These are phyloP conservation scores for Aspergillus sp. DNA, from an alignment of 2,329 filamentous ascomycete species.

Conservation along the genomic window DNA sequence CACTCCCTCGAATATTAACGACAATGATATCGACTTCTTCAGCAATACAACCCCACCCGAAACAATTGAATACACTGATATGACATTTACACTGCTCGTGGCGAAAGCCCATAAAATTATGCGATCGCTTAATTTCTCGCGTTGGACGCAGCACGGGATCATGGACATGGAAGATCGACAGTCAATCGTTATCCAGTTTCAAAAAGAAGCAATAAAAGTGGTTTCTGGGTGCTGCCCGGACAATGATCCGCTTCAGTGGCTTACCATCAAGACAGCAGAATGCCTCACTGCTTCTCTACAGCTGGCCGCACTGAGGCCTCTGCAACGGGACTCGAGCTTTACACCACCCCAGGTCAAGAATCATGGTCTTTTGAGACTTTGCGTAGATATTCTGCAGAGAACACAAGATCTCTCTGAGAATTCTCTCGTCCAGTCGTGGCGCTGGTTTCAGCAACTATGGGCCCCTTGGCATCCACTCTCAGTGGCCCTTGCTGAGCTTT, in stretches of 20 bases:
- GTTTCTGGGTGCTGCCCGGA: constrained; percentile 22
- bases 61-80: constrained; percentile 28
- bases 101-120: constrained; percentile 22
- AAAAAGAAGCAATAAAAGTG: constrained; percentile 19
- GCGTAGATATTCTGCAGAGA: constrained; percentile 23
- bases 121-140: constrained; percentile 25
- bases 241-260: constrained; percentile 25
- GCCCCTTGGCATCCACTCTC: constrained; percentile 35
- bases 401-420: constrained; percentile 21
- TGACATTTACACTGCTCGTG: constrained; percentile 25
- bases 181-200: constrained; percentile 27
- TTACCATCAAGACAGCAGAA: constrained; percentile 18
- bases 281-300: constrained; percentile 27
- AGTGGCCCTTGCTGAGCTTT: constrained; percentile 33
- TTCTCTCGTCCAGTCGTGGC: constrained; percentile 21
- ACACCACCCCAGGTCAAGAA: constrained; percentile 24
- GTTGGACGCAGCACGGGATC: constrained; percentile 22
- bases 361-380: constrained; percentile 24
- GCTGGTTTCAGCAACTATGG: constrained; percentile 29
- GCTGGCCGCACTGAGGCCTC: constrained; percentile 27
- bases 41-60: constrained; percentile 17
- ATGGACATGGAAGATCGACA: constrained; percentile 25
- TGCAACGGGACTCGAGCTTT: constrained; percentile 25
- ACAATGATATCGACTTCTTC: constrained; percentile 26
- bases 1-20: constrained; percentile 28